These are phyloP conservation scores for Cystoisospora suis DNA, from an alignment of 169 alveolate genomes.

Conservation along the genomic window DNA sequence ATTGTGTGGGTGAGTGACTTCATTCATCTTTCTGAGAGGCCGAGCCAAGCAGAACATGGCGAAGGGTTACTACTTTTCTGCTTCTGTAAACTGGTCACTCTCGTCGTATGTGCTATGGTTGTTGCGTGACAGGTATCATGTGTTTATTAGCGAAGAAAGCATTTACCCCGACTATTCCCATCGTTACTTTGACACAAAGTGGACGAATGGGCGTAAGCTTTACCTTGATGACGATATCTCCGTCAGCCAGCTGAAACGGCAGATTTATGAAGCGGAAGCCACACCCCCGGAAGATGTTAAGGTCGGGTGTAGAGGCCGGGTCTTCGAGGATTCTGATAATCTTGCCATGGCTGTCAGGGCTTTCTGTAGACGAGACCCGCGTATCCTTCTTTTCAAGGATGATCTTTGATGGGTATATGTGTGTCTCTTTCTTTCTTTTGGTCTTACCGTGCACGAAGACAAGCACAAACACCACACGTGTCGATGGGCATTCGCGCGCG, in stretches of 20 bases:
- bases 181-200: slow-evolving; percentile 65
- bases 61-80: no score
- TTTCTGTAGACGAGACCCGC: slow-evolving; percentile 85
- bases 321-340: slow-evolving; percentile 81
- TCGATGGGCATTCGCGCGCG: no score
- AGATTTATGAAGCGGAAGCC: slow-evolving; percentile 57
- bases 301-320: slow-evolving; percentile 84
- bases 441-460: no score
- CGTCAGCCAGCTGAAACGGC: slow-evolving; percentile 76
- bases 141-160: slow-evolving; percentile 41
- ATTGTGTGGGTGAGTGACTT: no score
- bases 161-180: slow-evolving; percentile 49
- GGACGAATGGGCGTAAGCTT: slow-evolving; percentile 82
- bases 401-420: background rate
- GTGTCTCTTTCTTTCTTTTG: no score
- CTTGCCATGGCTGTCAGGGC: slow-evolving; percentile 87
- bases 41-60: no score
- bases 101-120: background rate
- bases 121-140: slow-evolving; percentile 33
- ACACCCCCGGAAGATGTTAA: slow-evolving; percentile 69
- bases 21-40: no score
- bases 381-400: slow-evolving; percentile 80
- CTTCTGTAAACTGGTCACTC: background rate
- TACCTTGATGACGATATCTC: slow-evolving; percentile 79
- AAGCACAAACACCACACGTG: no score